Percentiles rank a stretch among this genome's conserved stretches.
These are phyloP conservation scores for Aspergillus clavatus DNA, from an alignment of 2,329 filamentous ascomycete species.

Conservation along the genomic window DNA sequence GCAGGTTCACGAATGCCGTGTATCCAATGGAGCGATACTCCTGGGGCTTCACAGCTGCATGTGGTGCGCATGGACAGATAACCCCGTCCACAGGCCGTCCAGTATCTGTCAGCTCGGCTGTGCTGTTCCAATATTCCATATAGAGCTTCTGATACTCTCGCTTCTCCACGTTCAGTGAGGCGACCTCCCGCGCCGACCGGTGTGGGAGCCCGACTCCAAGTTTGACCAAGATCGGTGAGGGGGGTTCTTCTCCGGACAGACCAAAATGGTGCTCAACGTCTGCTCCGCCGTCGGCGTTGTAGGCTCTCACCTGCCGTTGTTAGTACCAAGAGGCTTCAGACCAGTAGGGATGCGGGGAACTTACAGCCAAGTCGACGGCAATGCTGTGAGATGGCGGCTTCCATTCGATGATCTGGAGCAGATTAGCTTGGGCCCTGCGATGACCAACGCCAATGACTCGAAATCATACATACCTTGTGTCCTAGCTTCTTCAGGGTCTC, in stretches of 20 bases:
- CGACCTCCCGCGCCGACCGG: slow-evolving; percentile 41
- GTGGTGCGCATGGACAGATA: slow-evolving; percentile 40
- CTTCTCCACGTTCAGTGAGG: slow-evolving; percentile 49
- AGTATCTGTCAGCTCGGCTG: slow-evolving; percentile 46
- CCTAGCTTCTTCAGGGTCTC: slow-evolving; percentile 49
- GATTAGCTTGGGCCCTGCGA: background rate
- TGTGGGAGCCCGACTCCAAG: slow-evolving; percentile 27
- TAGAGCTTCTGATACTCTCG: slow-evolving; percentile 55
- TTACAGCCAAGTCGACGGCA: slow-evolving; percentile 39
- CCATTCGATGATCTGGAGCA: slow-evolving; percentile 51
- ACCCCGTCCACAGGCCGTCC: slow-evolving; percentile 52
- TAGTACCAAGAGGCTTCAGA: slow-evolving; percentile 2
- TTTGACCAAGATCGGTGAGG: slow-evolving; percentile 40
- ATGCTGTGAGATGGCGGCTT: slow-evolving; percentile 48
- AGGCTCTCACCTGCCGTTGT: slow-evolving; percentile 20
- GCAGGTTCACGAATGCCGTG: slow-evolving; percentile 46
- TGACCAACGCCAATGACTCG: background rate
- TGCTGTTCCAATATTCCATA: slow-evolving; percentile 61
- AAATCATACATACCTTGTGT: slow-evolving; percentile 38
- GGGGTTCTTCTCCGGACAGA: slow-evolving; percentile 52
- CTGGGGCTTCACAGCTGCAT: slow-evolving; percentile 37
- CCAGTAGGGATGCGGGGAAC: slow-evolving; percentile 10
- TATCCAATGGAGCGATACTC: slow-evolving; percentile 47
- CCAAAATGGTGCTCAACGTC: slow-evolving; percentile 49
- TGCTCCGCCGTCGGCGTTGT: slow-evolving; percentile 45